Percentiles rank a stretch among this genome's conserved stretches.
These are phyloP conservation scores for Austroboletus novae-zelandiae DNA, from an alignment of 1,284 basidiomycete species.

Conservation along the genomic window DNA sequence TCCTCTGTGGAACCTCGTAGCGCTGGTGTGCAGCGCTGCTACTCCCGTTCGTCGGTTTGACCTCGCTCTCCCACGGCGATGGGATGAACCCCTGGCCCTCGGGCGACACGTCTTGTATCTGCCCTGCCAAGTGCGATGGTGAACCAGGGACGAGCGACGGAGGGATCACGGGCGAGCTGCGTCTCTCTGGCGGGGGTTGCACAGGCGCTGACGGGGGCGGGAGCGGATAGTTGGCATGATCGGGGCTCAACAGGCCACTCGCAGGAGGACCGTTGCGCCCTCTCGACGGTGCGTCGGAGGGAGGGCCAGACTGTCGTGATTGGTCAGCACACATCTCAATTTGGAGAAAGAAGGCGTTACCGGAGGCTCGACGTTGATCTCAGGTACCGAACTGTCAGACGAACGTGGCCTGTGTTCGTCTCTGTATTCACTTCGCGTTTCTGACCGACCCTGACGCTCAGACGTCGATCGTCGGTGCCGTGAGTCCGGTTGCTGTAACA, in stretches of 20 bases:
- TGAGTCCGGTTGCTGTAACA: slow-evolving; percentile 14
- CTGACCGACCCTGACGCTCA: slow-evolving; percentile 30
- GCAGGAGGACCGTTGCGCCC: slow-evolving; percentile 15
- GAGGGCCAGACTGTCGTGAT: slow-evolving; percentile 24
- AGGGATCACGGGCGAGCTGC: slow-evolving; percentile 7
- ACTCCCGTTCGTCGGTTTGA: slow-evolving; percentile 1
- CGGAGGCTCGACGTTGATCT: slow-evolving; percentile 32
- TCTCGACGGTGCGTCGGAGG: slow-evolving; percentile 34
- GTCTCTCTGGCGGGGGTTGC: not conserved
- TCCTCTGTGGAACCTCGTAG: slow-evolving; percentile 1
- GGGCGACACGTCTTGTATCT: slow-evolving; percentile 10
- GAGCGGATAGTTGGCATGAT: slow-evolving; percentile 30
- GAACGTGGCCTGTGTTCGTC: slow-evolving; percentile 28
- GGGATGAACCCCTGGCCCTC: slow-evolving; percentile 16
- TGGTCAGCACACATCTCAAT: too few relatives aligned
- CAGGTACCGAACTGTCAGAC: slow-evolving; percentile 35
- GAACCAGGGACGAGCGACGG: not conserved
- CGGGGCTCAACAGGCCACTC: slow-evolving; percentile 28
- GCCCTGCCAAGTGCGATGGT: slow-evolving; percentile 9
- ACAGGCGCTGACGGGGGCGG: slow-evolving; percentile 19
- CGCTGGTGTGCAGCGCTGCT: slow-evolving; percentile 12
- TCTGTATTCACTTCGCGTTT: slow-evolving; percentile 15
- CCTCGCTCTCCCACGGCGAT: not conserved
- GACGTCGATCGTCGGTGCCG: slow-evolving; percentile 21
- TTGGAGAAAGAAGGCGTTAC: slow-evolving; percentile 9